A percentile compares a stretch with the other conserved stretches of the same genome.
Conservation (phyloP, 306 rosid genomes). For the Dalbergia oliveri region DNA sequence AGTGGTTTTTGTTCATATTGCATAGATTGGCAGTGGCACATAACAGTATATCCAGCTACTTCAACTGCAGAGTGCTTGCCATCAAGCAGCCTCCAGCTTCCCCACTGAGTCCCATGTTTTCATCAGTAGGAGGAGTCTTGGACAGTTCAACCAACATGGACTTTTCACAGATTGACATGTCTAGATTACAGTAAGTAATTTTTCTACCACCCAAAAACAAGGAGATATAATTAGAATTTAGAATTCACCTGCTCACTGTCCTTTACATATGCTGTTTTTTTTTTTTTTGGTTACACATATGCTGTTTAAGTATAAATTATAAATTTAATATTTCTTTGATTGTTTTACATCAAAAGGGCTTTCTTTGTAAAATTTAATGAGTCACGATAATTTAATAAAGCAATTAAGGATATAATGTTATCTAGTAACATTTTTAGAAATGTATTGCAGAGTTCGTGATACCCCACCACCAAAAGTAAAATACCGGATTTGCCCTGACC, state of each 20-base stretch:
- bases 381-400: conserved; percentile 9
- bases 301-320: background rate
- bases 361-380: background rate
- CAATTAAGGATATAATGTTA: background rate
- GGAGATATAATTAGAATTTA: background rate
- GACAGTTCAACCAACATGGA: conserved; percentile 67
- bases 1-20: conserved; percentile 22
- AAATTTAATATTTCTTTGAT: background rate
- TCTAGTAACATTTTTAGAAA: background rate
- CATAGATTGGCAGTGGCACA: conserved; percentile 74
- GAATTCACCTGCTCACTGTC: conserved; percentile 4
- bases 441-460: conserved; percentile 68
- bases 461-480: conserved; percentile 67
- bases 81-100: conserved; percentile 58
- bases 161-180: conserved; percentile 71
- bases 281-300: too few relatives aligned
- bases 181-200: conserved; percentile 59
- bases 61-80: conserved; percentile 85
- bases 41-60: conserved; percentile 52
- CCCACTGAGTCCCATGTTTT: conserved; percentile 36
- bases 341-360: background rate
- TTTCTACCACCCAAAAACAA: background rate
- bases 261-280: background rate
- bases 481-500: conserved; percentile 79
- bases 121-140: conserved; percentile 36